These are phyloP conservation scores for Chamaecrista fasciculata DNA, from an alignment of 306 rosid genomes.

Conservation along the genomic window DNA sequence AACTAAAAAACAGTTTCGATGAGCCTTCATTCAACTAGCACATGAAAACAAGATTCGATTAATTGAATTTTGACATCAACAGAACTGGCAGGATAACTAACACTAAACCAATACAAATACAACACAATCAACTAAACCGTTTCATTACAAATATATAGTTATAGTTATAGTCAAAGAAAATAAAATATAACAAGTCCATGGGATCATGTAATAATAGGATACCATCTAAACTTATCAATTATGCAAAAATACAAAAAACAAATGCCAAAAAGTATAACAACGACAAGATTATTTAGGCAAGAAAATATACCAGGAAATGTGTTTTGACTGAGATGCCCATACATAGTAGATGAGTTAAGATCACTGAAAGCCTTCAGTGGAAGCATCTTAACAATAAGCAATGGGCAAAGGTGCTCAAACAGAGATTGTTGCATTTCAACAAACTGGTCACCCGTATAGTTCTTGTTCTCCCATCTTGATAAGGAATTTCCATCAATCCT, in stretches of 20 bases:
- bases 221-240: slow-evolving; percentile 3
- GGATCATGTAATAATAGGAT: slow-evolving; percentile 4
- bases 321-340: slow-evolving; percentile 52
- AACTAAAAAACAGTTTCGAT: slow-evolving; percentile 2
- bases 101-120: not conserved
- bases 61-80: not conserved
- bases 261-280: not conserved
- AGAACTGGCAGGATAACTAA: slow-evolving; percentile 17
- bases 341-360: slow-evolving; percentile 58
- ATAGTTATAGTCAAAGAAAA: not conserved
- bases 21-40: not conserved
- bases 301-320: slow-evolving; percentile 42
- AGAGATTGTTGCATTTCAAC: slow-evolving; percentile 55
- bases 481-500: slow-evolving; percentile 63
- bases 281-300: slow-evolving; percentile 24
- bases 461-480: slow-evolving; percentile 47
- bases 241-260: not conserved
- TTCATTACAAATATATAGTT: not conserved
- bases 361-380: slow-evolving; percentile 75
- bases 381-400: slow-evolving; percentile 85
- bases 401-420: slow-evolving; percentile 86
- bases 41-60: not conserved
- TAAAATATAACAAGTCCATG: not conserved
- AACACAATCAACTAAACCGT: not conserved
- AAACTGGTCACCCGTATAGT: slow-evolving; percentile 48